Conservation (phyloP, 2,329 filamentous ascomycete genomes). For the Aspergillus luchuensis region DNA sequence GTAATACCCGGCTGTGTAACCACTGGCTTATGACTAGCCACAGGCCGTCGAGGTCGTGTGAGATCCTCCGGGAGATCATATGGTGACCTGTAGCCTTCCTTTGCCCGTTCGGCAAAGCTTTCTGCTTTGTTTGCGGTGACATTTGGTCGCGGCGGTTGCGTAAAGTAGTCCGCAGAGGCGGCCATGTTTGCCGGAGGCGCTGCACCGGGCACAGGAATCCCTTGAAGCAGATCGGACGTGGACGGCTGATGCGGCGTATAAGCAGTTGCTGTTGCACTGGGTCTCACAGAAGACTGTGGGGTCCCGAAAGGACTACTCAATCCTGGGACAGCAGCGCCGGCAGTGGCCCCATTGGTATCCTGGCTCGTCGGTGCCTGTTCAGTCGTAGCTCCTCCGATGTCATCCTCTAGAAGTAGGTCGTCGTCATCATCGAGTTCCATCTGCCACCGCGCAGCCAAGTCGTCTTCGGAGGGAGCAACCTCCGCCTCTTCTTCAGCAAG, state of each 20-base stretch:
- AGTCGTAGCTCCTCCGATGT: constrained; percentile 31
- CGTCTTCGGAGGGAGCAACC: constrained; percentile 60
- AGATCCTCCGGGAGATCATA: constrained; percentile 95
- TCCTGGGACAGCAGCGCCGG: constrained; percentile 15
- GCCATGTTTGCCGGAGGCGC: constrained; percentile 18
- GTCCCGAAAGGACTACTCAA: constrained; percentile 33
- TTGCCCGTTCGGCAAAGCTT: constrained; percentile 88
- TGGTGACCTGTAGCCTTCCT: constrained; percentile 88
- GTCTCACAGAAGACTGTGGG: constrained; percentile 24
- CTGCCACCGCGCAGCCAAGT: constrained; percentile 69
- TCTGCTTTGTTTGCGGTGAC: constrained; percentile 58
- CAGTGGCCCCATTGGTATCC: constrained; percentile 25
- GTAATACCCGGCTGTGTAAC: constrained; percentile 47
- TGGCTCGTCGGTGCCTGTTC: constrained; percentile 26
- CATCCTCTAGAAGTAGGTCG: constrained; percentile 76
- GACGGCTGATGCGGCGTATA: constrained; percentile 57
- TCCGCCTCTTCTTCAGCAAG: constrained; percentile 46
- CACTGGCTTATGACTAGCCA: constrained; percentile 59
- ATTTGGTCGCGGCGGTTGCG: constrained; percentile 29
- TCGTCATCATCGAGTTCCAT: constrained; percentile 65
- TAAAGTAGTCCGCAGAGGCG: constrained; percentile 30
- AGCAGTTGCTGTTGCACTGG: constrained; percentile 38
- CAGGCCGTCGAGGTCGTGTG: constrained; percentile 62
- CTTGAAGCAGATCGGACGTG: constrained; percentile 49
- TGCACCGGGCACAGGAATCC: constrained; percentile 30